These are phyloP conservation scores for Pseudodiploospora longispora DNA, from an alignment of 2,329 filamentous ascomycete genomes.

Conservation along the genomic window DNA sequence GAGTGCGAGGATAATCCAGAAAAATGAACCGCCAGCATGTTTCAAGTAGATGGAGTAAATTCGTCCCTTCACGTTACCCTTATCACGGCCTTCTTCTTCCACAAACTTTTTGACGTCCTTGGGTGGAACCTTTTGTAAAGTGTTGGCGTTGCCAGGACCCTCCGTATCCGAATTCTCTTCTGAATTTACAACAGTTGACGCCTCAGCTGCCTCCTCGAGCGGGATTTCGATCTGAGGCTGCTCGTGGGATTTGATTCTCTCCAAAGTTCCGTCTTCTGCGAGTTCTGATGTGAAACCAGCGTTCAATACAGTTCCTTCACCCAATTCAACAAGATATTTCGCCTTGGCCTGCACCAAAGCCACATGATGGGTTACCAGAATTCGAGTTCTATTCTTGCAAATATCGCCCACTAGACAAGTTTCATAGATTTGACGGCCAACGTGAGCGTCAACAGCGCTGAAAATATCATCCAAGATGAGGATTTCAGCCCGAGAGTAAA, in stretches of 20 bases:
- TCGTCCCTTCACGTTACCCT: conserved; percentile 57
- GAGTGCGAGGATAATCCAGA: conserved; percentile 48
- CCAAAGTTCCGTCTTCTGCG: conserved; percentile 46
- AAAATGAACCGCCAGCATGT: conserved; percentile 54
- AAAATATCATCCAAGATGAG: conserved; percentile 79
- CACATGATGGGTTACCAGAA: conserved; percentile 75
- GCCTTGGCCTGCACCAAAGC: conserved; percentile 61
- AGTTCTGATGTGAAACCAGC: conserved; percentile 59
- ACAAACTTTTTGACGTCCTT: conserved; percentile 61
- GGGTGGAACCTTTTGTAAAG: conserved; percentile 41
- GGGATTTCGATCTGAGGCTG: conserved; percentile 35
- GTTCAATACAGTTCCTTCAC: conserved; percentile 56
- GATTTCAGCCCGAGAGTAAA: conserved; percentile 72
- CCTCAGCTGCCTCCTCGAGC: conserved; percentile 33
- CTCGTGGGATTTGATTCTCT: conserved; percentile 50
- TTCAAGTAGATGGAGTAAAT: conserved; percentile 63
- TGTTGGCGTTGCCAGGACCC: conserved; percentile 25
- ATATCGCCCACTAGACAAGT: conserved; percentile 66
- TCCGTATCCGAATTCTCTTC: conserved; percentile 38
- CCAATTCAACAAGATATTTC: conserved; percentile 67
- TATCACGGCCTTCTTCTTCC: conserved; percentile 65
- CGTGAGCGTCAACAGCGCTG: conserved; percentile 73
- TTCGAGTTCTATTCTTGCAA: conserved; percentile 60
- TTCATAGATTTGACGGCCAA: conserved; percentile 71
- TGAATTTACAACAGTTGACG: conserved; percentile 45